Evolutionary conservation across 805 yeast species (phyloP).

Genomic region (Ascoidea asiatica): DNA sequence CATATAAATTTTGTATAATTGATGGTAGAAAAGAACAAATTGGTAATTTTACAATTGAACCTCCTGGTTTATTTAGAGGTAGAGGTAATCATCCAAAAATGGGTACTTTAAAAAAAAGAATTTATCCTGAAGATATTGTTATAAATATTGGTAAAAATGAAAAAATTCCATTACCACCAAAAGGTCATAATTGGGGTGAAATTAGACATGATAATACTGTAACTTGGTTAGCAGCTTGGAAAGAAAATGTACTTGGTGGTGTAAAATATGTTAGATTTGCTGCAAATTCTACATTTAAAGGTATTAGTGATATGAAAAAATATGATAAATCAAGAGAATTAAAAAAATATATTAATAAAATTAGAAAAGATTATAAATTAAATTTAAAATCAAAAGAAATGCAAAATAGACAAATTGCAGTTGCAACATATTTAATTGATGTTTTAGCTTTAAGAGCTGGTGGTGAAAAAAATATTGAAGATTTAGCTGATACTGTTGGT

Average conservation of each 20-base stretch:
- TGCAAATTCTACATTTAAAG: slow-evolving; percentile 81
- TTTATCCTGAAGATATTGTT: slow-evolving; percentile 79
- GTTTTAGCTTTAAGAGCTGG: slow-evolving; percentile 94
- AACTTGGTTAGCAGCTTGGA: slow-evolving; percentile 96
- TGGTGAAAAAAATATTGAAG: slow-evolving; percentile 84
- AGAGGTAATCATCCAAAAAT: slow-evolving; percentile 97
- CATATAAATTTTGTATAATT: slow-evolving; percentile 62
- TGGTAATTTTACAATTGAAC: slow-evolving; percentile 90
- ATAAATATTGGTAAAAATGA: slow-evolving; percentile 67
- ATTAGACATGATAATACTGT: slow-evolving; percentile 80
- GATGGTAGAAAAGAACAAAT: slow-evolving; percentile 87
- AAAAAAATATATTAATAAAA: slow-evolving; percentile 54
- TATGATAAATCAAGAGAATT: slow-evolving; percentile 89
- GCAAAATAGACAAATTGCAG: slow-evolving; percentile 85
- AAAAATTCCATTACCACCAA: slow-evolving; percentile 69
- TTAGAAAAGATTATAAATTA: slow-evolving; percentile 61
- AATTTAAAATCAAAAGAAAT: slow-evolving; percentile 62
- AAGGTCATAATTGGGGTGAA: slow-evolving; percentile 86
- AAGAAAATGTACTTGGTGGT: slow-evolving; percentile 75
- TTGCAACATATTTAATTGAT: slow-evolving; percentile 87
- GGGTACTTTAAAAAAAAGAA: slow-evolving; percentile 80
- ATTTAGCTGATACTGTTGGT: slow-evolving; percentile 97
- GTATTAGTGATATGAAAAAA: slow-evolving; percentile 80
- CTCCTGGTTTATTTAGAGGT: slow-evolving; percentile 92
- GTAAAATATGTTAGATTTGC: slow-evolving; percentile 87